Evolutionary conservation across 2,329 filamentous ascomycete genomes (phyloP).

Genomic region (Parascedosporium putredinis): DNA sequence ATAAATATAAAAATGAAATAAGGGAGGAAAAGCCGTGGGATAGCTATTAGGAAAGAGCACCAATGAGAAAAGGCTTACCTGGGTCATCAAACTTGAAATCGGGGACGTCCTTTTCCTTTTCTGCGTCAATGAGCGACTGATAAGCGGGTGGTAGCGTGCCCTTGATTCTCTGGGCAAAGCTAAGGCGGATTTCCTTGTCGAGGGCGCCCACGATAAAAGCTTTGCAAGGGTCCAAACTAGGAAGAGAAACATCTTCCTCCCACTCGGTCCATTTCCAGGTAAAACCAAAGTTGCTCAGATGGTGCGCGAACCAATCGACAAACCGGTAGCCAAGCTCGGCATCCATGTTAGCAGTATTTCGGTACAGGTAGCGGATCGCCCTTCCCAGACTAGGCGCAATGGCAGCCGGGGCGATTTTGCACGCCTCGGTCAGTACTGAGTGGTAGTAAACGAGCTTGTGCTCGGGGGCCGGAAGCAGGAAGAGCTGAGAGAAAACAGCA

Average conservation of each 20-base stretch:
- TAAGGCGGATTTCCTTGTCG: conserved; percentile 94
- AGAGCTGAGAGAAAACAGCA: conserved; percentile 89
- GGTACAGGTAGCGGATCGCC: conserved; percentile 85
- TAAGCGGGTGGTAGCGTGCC: conserved; percentile 83
- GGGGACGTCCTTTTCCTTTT: conserved; percentile 91
- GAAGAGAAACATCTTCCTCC: conserved; percentile 73
- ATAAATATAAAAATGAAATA: neutral
- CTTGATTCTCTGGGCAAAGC: conserved; percentile 92
- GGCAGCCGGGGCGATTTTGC: conserved; percentile 91
- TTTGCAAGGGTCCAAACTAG: conserved; percentile 74
- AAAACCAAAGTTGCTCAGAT: conserved; percentile 97
- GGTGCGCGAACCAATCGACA: conserved; percentile 95
- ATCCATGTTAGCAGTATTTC: conserved; percentile 72
- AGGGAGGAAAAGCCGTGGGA: neutral
- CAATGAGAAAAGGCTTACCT: conserved; percentile 42
- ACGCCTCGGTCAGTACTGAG: conserved; percentile 85
- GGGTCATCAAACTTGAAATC: conserved; percentile 82
- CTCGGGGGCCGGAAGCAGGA: conserved; percentile 75
- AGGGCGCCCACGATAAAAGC: conserved; percentile 84
- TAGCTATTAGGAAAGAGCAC: too few relatives aligned
- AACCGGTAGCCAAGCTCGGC: conserved; percentile 80
- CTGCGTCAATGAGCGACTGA: conserved; percentile 66
- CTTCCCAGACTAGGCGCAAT: conserved; percentile 88
- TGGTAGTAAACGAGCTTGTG: conserved; percentile 97
- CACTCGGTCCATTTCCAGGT: conserved; percentile 99